phyloP scores from a whole-genome alignment of 1,284 basidiomycete species.

The Cryptococcus sp. region DNA sequence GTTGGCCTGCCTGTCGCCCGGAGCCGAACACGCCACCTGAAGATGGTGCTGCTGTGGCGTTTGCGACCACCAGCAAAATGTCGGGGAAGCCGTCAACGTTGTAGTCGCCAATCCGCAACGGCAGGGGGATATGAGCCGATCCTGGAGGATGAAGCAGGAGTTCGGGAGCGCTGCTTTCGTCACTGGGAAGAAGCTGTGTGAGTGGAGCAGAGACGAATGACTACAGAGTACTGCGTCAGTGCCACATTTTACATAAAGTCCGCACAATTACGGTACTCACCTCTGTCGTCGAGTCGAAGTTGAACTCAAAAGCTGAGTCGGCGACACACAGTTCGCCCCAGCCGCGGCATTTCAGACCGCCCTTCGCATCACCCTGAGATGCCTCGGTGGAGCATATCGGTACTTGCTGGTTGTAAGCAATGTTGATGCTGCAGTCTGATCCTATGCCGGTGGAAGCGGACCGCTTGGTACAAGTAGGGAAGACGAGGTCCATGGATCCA shows the following conservation, averaged over 20 bases:
- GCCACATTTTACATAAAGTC: not conserved
- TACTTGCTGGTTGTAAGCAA: constrained; percentile 91
- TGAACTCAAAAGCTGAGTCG: constrained; percentile 78
- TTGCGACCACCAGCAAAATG: constrained; percentile 67
- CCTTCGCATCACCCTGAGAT: constrained; percentile 20
- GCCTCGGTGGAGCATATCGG: constrained; percentile 64
- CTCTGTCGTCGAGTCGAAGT: constrained; percentile 63
- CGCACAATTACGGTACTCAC: constrained; percentile 54
- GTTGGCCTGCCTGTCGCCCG: constrained; percentile 35
- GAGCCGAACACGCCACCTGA: constrained; percentile 52
- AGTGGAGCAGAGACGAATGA: constrained; percentile 62
- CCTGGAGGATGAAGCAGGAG: constrained; percentile 63
- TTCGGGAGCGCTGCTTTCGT: constrained; percentile 49
- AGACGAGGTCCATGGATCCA: constrained; percentile 93
- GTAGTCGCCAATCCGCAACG: constrained; percentile 82
- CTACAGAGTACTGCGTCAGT: constrained; percentile 2
- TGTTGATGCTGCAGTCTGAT: constrained; percentile 76
- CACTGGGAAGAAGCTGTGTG: constrained; percentile 61
- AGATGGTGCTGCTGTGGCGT: constrained; percentile 41
- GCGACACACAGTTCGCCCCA: constrained; percentile 78
- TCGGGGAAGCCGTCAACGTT: constrained; percentile 97
- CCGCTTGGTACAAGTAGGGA: constrained; percentile 75
- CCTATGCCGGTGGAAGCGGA: constrained; percentile 70
- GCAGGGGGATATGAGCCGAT: constrained; percentile 67
- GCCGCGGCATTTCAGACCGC: constrained; percentile 62